Base-by-base conservation (phyloP, 1,139 yeast species). In the Blastobotrys illinoisensis region DNA sequence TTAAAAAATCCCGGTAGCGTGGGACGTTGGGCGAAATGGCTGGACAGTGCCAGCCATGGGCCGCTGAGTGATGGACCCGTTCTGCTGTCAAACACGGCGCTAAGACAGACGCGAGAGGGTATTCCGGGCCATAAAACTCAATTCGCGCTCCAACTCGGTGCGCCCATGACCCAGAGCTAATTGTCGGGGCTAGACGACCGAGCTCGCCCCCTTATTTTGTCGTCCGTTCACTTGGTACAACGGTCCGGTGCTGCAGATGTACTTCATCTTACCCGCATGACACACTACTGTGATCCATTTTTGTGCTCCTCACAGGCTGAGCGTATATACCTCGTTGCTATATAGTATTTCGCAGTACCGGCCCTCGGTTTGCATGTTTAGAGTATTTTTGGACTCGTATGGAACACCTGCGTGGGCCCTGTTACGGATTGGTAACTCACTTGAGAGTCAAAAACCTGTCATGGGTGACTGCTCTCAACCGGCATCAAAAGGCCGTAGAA, bases 1-100 rank as follows among this genome's bases (percentile, higher is more conserved):
- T 32, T 32, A 32, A 32, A 32, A 32, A 32, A 32, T 32, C 40
- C 40, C 40, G 40, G 40, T 32, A 32, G 16, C 3, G 40, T 32
- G 40, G 40, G 40, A 32, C 40, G 40, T 32, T 32, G 40, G 40
- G 40, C 40, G 40, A 32, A 32, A 32, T 32, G 40, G 40, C 40
- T 11, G 40, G 40, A 32, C 40, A n/a, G 14, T 13, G 40, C 40
- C 40, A 32, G 40, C 13, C 11, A 3, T 5, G 13, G 11, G 9
- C 32, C 32, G 40, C 3, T 13, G 40, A 32, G 14, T 32, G 40
- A 32, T 32, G 7, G 16, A 16, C 40, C 40, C 40, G 40, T 32
- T 16, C 40, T 32, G 40, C 40, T 32, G 40, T 32, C 40, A 32
- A 32, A 32, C 40, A 32, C 16, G 16, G 13, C 16, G 11, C 6